These are phyloP conservation scores for Starmerella vaccinii DNA, from an alignment of 805 yeast species.

Conservation along the genomic window DNA sequence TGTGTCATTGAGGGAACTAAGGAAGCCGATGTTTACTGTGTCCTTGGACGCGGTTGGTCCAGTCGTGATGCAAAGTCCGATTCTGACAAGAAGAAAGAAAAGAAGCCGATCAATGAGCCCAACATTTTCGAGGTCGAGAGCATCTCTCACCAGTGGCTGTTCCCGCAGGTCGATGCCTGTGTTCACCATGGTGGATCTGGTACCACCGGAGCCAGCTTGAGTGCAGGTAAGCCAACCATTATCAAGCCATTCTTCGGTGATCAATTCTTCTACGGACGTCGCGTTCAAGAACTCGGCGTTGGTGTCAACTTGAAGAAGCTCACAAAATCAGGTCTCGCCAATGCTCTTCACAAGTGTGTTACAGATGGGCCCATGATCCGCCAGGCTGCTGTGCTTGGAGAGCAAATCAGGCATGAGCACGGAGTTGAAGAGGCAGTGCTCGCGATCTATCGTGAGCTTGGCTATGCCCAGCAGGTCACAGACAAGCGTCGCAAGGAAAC, in stretches of 20 bases:
- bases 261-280: slow-evolving; percentile 79
- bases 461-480: slow-evolving; percentile 39
- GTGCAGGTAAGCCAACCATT: slow-evolving; percentile 80
- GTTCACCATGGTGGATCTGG: slow-evolving; percentile 98
- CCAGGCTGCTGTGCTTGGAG: slow-evolving; percentile 56
- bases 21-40: slow-evolving; percentile 74
- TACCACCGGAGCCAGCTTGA: slow-evolving; percentile 82
- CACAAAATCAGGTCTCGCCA: slow-evolving; percentile 50
- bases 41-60: slow-evolving; percentile 91
- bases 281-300: slow-evolving; percentile 82
- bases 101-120: slow-evolving; percentile 22
- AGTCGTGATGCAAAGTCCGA: slow-evolving; percentile 44
- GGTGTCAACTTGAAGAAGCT: slow-evolving; percentile 65
- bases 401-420: slow-evolving; percentile 55
- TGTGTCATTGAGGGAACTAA: slow-evolving; percentile 71
- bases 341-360: slow-evolving; percentile 61
- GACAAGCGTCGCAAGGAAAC: slow-evolving; percentile 15
- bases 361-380: slow-evolving; percentile 55
- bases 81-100: slow-evolving; percentile 16
- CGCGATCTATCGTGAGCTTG: slow-evolving; percentile 66
- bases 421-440: slow-evolving; percentile 74
- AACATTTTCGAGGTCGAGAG: slow-evolving; percentile 60
- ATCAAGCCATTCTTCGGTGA: slow-evolving; percentile 95
- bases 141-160: slow-evolving; percentile 90
- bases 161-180: slow-evolving; percentile 80